Percentiles rank a stretch among this genome's conserved stretches.
Evolutionary conservation across 2,329 filamentous ascomycete species (phyloP).

Genomic region (Penicillium sp.): DNA sequence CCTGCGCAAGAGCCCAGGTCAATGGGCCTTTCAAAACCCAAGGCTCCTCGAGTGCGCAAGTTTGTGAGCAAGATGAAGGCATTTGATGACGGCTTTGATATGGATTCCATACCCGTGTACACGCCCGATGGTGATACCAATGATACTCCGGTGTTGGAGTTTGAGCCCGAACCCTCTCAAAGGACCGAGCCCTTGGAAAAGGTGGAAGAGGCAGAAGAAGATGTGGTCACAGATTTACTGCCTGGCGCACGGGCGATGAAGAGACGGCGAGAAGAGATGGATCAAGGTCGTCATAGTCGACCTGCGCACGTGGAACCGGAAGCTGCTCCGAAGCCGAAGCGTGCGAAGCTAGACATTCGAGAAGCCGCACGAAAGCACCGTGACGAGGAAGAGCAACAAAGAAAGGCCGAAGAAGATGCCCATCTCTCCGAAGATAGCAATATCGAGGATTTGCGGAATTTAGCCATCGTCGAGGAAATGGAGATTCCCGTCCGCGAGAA

Average conservation of each 20-base stretch:
- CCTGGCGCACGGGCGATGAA: slow-evolving; percentile 78
- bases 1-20: not conserved
- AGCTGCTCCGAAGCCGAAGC: slow-evolving; percentile 46
- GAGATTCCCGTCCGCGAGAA: slow-evolving; percentile 51
- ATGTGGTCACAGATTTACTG: slow-evolving; percentile 70
- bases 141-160: slow-evolving; percentile 18
- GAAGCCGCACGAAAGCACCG: slow-evolving; percentile 59
- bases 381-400: slow-evolving; percentile 56
- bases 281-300: slow-evolving; percentile 46
- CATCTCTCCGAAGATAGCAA: slow-evolving; percentile 59
- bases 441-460: slow-evolving; percentile 68
- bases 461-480: slow-evolving; percentile 78
- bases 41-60: slow-evolving; percentile 27
- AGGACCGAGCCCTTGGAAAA: slow-evolving; percentile 29
- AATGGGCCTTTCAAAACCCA: slow-evolving; percentile 12
- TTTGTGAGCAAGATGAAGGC: slow-evolving; percentile 64
- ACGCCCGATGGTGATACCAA: slow-evolving; percentile 27
- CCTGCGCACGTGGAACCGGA: slow-evolving; percentile 24
- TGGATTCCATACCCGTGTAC: slow-evolving; percentile 41
- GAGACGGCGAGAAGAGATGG: slow-evolving; percentile 67
- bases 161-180: slow-evolving; percentile 20
- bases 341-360: slow-evolving; percentile 67
- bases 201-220: slow-evolving; percentile 44
- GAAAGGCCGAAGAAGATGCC: slow-evolving; percentile 54
- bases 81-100: slow-evolving; percentile 64